Base-by-base conservation (phyloP, 768 basidiomycete species). In the Lentinula raphanica region DNA sequence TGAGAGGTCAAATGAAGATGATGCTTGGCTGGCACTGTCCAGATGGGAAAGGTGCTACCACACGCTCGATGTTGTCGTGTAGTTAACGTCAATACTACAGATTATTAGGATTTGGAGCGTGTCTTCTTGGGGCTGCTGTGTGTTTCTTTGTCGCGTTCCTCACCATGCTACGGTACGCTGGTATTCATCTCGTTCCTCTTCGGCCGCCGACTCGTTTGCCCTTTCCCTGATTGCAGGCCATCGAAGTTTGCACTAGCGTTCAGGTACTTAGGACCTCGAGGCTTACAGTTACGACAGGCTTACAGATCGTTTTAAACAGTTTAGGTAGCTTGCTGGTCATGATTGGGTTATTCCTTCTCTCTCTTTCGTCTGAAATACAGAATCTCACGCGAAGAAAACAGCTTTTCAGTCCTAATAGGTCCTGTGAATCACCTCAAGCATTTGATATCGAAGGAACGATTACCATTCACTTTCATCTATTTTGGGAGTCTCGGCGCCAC, bases 21-120 rank as follows among this genome's bases (percentile, higher is more conserved):
- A 98, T 67, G 95, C 96, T 2, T 96, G 89, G 81, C 92, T 97
- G 72, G 88, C 90, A 42, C 74, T 95, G 38, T 89, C 89, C 54
- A 80, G 94, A 72, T 98, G 96, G 96, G 96, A 98, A 69, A 80
- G 95, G 89, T 88, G 67, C 62, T n/a, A n/a, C n/a, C n/a, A n/a
- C n/a, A n/a, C n/a, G n/a, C n/a, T n/a, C n/a, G n/a, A n/a, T n/a
- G n/a, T n/a, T n/a, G n/a, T n/a, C n/a, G n/a, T n/a, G n/a, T n/a
- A n/a, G n/a, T n/a, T n/a, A n/a, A n/a, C n/a, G n/a, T n/a, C n/a
- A n/a, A n/a, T n/a, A 9, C 39, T 51, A 25, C 58, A 95, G 94
- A 64, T 75, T 99, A 61, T 74, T 98, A 13, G 97, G 94, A 7
- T 99, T 99, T 69, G 83, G 90, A 44, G 89, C 83, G 29, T 98